Base-by-base conservation (phyloP, 495 filamentous ascomycete genomes). In the Lindgomyces ingoldianus region DNA sequence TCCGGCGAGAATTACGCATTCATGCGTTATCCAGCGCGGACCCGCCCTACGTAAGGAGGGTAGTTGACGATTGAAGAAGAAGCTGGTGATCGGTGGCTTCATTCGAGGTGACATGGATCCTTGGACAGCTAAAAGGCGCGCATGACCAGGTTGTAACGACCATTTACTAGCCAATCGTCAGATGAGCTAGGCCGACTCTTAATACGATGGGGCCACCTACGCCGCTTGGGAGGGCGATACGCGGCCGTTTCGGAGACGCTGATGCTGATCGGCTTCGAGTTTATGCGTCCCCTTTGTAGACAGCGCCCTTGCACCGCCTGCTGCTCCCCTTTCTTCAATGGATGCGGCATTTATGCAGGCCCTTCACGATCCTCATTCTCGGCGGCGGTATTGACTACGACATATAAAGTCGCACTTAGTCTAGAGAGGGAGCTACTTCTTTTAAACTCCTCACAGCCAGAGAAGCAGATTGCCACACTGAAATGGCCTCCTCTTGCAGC, bases 401-500 rank as follows among this genome's bases (percentile, higher is more conserved):
- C 25, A 48, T 58, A 58, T 58, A 58, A 58, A 58, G 55, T 22
- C 14, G 48, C 25, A 29, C 19, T 48, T 19, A 24, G 41, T 29
- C 25, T 14, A 18, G 12, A 58, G 39, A 58, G 42, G 8, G 19
- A 46, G 41, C 42, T 58, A 48, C 55, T 46, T 47, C 55, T 58
- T 47, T 30, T 4, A 12, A 25, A 58, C 42, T 46, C 19, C 55
- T 58, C 19, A 58, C 30, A 29, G 21, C 55, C 42, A 29, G 25
- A 58, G 42, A 46, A 48, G 24, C 25, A 48, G 44, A 26, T 58
- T 12, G 12, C 55, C 19, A 48, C 41, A 21, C 55, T 19, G 33
- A 58, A 58, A 58, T 58, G 25, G 55, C 25, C 55, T 58, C 29
- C 55, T 47, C 41, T 58, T 58, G 41, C 41, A 58, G 39, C 41